Evolutionary conservation across 371 early-diverging fungal species (phyloP).

Genomic region (Sporodiniella umbellata): DNA sequence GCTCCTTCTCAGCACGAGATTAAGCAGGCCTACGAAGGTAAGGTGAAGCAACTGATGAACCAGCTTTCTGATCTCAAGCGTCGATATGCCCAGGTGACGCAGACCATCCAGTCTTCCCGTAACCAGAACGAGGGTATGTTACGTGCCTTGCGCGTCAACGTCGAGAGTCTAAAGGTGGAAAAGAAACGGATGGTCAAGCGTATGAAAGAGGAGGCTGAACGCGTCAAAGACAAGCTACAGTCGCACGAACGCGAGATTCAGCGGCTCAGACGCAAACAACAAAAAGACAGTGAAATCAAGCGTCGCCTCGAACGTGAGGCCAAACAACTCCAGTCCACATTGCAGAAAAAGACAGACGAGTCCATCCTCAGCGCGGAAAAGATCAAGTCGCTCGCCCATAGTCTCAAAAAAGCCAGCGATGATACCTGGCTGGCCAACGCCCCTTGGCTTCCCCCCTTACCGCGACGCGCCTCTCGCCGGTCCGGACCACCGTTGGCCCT

Average conservation of each 20-base stretch:
- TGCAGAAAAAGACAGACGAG: slow-evolving; percentile 53
- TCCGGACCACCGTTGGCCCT: slow-evolving; percentile 5
- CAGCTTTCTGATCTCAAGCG: slow-evolving; percentile 62
- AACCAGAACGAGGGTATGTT: slow-evolving; percentile 52
- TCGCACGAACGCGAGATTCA: slow-evolving; percentile 73
- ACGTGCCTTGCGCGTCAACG: slow-evolving; percentile 45
- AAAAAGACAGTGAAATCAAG: slow-evolving; percentile 58
- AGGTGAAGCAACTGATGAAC: slow-evolving; percentile 61
- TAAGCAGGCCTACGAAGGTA: slow-evolving; percentile 59
- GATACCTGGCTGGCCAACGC: slow-evolving; percentile 24
- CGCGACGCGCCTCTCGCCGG: background rate
- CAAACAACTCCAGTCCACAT: slow-evolving; percentile 53
- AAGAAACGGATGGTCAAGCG: slow-evolving; percentile 77
- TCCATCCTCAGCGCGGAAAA: slow-evolving; percentile 53
- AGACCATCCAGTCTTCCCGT: slow-evolving; percentile 50
- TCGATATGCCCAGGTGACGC: slow-evolving; percentile 56
- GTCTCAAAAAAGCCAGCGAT: slow-evolving; percentile 43
- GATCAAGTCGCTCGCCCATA: slow-evolving; percentile 43
- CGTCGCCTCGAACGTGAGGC: slow-evolving; percentile 65
- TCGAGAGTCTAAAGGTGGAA: slow-evolving; percentile 67
- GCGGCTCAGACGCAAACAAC: slow-evolving; percentile 62
- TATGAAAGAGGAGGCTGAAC: slow-evolving; percentile 71
- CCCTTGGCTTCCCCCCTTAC: slow-evolving; percentile 24
- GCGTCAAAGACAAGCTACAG: slow-evolving; percentile 60
- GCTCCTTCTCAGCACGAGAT: slow-evolving; percentile 17